Evolutionary conservation across 129 eudicot species (phyloP).

Genomic region (Tagetes erecta): DNA sequence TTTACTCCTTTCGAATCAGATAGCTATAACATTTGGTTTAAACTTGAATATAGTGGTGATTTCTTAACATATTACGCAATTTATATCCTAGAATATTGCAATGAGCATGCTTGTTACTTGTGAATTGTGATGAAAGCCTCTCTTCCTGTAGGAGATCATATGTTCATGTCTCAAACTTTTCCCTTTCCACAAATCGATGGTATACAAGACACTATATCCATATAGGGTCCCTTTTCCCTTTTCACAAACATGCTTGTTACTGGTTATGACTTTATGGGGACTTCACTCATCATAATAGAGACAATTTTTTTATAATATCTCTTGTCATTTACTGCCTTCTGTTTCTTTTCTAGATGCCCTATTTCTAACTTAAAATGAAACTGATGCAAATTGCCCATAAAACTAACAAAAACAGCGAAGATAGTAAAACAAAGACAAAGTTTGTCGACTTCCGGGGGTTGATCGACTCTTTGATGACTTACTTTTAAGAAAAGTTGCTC

Average conservation of each 20-base stretch:
- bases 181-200: not conserved
- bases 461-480: not conserved
- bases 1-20: not conserved
- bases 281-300: not conserved
- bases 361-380: not conserved
- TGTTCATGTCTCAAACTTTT: not conserved
- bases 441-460: not conserved
- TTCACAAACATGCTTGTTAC: no score
- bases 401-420: no score
- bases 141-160: not conserved
- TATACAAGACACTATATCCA: not conserved
- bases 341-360: not conserved
- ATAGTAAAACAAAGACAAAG: not conserved
- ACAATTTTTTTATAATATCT: not conserved
- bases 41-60: not conserved
- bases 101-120: not conserved
- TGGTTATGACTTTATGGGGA: not conserved
- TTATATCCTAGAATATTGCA: constrained; percentile 2
- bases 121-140: not conserved
- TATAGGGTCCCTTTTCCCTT: not conserved
- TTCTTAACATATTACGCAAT: constrained; percentile 2
- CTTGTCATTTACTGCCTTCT: not conserved
- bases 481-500: no score
- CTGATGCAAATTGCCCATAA: not conserved
- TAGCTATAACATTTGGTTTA: not conserved